Percentiles rank a stretch among this genome's conserved stretches.
Conservation (phyloP, 106 monocot genomes). For the Dioscorea zingiberensis region DNA sequence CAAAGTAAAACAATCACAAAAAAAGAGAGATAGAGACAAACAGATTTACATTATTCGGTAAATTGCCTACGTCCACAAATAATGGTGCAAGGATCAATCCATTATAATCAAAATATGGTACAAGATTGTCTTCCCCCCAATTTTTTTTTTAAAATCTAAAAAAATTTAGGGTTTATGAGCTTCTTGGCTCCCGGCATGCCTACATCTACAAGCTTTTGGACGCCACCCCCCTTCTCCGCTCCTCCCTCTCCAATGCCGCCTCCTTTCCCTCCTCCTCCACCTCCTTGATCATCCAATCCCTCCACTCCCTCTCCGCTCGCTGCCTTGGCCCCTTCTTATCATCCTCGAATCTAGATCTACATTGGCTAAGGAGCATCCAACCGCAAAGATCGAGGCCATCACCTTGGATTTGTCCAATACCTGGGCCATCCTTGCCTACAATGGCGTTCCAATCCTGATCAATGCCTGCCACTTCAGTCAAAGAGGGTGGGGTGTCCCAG, state of each 20-base stretch:
- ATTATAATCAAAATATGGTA: no score
- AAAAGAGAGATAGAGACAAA: no score
- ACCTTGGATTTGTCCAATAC: slow-evolving; percentile 48
- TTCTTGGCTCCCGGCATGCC: no score
- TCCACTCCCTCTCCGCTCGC: slow-evolving; percentile 44
- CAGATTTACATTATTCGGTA: no score
- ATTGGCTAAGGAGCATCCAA: slow-evolving; percentile 32
- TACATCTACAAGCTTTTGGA: no score
- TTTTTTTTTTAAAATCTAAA: no score
- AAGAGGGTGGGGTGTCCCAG: slow-evolving; percentile 72
- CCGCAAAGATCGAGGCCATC: slow-evolving; percentile 48
- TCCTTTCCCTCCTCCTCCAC: slow-evolving; percentile 5
- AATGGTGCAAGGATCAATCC: no score
- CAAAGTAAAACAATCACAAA: no score
- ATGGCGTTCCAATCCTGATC: slow-evolving; percentile 53
- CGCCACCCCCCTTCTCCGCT: slow-evolving; percentile 26
- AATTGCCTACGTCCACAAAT: no score
- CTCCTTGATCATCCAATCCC: slow-evolving; percentile 35
- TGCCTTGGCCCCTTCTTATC: slow-evolving; percentile 66
- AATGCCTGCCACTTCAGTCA: slow-evolving; percentile 47
- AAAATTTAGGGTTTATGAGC: no score
- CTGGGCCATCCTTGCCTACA: slow-evolving; percentile 80
- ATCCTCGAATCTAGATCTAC: slow-evolving; percentile 53
- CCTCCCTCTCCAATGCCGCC: slow-evolving; percentile 36
- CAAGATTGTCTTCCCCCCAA: no score